Evolutionary conservation across 1,284 basidiomycete species (phyloP).

Genomic region (Mycena sp.): DNA sequence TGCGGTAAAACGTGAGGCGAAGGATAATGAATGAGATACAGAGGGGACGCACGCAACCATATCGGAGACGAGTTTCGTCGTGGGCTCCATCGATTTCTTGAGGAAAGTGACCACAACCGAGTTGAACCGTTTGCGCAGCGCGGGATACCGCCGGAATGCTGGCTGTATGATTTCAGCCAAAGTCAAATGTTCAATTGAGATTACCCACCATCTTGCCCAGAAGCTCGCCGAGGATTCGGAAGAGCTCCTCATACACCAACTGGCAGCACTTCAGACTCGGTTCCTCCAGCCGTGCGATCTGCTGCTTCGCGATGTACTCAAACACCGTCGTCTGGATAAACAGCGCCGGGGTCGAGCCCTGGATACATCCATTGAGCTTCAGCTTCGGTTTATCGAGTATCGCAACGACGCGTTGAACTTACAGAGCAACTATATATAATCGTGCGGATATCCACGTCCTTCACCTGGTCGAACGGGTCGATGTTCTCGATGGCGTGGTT

Average conservation of each 20-base stretch:
- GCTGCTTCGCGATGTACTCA: conserved; percentile 98
- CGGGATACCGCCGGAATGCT: conserved; percentile 95
- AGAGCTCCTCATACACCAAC: conserved; percentile 96
- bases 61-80: conserved; percentile 93
- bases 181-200: neutral
- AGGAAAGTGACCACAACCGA: conserved; percentile 95
- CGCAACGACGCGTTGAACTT: conserved; percentile 41
- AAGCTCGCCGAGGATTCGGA: conserved; percentile 92
- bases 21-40: neutral
- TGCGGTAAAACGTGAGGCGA: conserved; percentile 40
- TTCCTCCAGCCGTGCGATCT: conserved; percentile 96
- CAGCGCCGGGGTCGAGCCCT: conserved; percentile 95
- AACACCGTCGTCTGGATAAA: conserved; percentile 98
- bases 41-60: conserved; percentile 75
- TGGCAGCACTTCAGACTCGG: conserved; percentile 94
- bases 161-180: conserved; percentile 59
- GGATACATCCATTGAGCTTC: conserved; percentile 10
- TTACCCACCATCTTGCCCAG: conserved; percentile 87
- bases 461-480: conserved; percentile 98
- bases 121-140: conserved; percentile 94
- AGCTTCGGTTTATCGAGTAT: neutral
- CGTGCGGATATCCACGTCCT: conserved; percentile 95
- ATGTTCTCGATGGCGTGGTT: conserved; percentile 95
- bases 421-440: conserved; percentile 97
- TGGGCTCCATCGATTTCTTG: conserved; percentile 93